Conservation (phyloP, 441 rosid species). For the Codiaeum variegatum region DNA sequence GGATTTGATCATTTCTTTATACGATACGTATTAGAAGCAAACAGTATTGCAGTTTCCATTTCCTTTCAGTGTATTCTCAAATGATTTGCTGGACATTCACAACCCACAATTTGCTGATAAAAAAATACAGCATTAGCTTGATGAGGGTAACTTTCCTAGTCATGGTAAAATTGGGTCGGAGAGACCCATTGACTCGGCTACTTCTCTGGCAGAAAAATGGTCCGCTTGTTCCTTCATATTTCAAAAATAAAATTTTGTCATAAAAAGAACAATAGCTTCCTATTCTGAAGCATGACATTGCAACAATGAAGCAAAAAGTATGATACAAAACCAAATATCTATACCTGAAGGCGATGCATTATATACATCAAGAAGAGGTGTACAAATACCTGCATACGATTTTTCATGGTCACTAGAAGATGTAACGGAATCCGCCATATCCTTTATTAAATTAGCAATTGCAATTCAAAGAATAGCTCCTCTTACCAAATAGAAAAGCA, state of each 20-base stretch:
- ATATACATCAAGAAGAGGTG: constrained; percentile 97
- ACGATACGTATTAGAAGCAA: neutral
- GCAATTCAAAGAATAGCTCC: neutral
- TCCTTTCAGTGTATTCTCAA: neutral
- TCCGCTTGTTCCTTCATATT: constrained; percentile 78
- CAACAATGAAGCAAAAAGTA: neutral
- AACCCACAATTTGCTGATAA: neutral
- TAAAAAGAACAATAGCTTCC: neutral
- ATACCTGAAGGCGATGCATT: constrained; percentile 94
- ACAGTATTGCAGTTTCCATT: neutral
- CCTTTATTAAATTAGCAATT: constrained; percentile 8
- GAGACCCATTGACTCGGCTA: constrained; percentile 75
- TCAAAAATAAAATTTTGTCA: constrained; percentile 11
- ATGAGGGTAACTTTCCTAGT: neutral
- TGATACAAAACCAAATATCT: neutral
- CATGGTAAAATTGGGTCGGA: constrained; percentile 43
- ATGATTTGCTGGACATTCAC: neutral
- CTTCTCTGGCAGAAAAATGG: constrained; percentile 59
- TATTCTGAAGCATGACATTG: neutral
- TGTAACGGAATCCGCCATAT: constrained; percentile 1
- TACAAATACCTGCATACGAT: constrained; percentile 77
- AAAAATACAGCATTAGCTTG: neutral
- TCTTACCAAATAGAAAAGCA: constrained; percentile 85
- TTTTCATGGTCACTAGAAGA: constrained; percentile 17
- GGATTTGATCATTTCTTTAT: neutral